These are phyloP conservation scores for Porphyrellus cyaneotinctus DNA, from an alignment of 768 basidiomycete species.

Conservation along the genomic window DNA sequence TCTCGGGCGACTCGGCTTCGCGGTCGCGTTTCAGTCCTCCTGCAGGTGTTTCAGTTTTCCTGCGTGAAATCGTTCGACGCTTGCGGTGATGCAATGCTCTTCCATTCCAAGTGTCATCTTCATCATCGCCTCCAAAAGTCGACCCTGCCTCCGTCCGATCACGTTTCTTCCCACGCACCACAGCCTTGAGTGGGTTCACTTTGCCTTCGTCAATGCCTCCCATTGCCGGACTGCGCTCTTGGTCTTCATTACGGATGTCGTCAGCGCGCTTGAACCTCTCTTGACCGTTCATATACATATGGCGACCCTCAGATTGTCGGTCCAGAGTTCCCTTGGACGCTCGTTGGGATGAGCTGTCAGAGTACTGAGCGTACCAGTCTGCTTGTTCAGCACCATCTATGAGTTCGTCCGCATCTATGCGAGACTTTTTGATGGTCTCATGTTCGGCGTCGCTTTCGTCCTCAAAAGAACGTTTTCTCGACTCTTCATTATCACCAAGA, in stretches of 20 bases:
- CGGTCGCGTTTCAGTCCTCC: conserved; percentile 70
- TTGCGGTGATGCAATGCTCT: conserved; percentile 49
- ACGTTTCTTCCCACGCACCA: conserved; percentile 62
- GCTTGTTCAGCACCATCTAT: conserved; percentile 48
- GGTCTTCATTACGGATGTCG: conserved; percentile 51
- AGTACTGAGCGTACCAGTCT: conserved; percentile 36
- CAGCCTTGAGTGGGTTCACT: conserved; percentile 35
- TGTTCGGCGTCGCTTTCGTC: conserved; percentile 42
- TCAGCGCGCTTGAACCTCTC: conserved; percentile 37
- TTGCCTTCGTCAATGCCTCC: conserved; percentile 43
- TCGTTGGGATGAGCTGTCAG: conserved; percentile 30
- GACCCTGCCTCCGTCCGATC: conserved; percentile 72
- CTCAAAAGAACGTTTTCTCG: conserved; percentile 42
- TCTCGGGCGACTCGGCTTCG: conserved; percentile 45
- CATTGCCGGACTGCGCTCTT: conserved; percentile 33
- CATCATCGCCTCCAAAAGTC: conserved; percentile 59
- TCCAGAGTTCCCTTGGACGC: conserved; percentile 50
- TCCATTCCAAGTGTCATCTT: conserved; percentile 37
- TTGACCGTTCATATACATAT: conserved; percentile 34
- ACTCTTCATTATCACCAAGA: conserved; percentile 24
- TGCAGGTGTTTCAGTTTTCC: conserved; percentile 43
- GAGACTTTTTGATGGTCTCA: conserved; percentile 48
- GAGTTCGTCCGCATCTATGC: conserved; percentile 46
- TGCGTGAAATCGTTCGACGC: conserved; percentile 52
- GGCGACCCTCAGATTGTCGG: conserved; percentile 41